Evolutionary conservation across 129 eudicot species (phyloP), one percentile per base, ranked within the genome.

Genomic region (Chrysanthemum lavandulifolium): DNA sequence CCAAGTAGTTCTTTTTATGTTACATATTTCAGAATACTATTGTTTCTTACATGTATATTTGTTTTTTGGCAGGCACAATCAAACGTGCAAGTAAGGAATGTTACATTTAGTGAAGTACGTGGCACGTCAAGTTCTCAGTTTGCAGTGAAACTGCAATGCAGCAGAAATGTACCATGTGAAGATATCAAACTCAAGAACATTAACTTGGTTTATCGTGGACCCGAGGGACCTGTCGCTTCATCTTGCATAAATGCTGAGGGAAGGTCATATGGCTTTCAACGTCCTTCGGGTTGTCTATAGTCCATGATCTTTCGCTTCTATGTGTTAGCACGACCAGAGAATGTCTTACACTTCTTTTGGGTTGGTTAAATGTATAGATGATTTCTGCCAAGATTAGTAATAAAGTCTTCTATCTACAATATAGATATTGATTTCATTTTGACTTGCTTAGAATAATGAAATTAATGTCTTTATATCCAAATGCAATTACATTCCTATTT

Each of bases 101-200:
- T 85, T 36, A 83, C 85, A 13, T 83, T 77, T 68, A 73, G 67
- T 10, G 61, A 76, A 61, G 86, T 91, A 4, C 45, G 40, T 10
- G 97, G 97, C 5, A 82, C 82, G 2, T 91, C 97, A 1, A 78
- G 76, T 25, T 79, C 97, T 6, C 40, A 84, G 76, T 25, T 59
- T 0, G 89, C 89, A 0, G 81, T 89, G 13, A 77, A 84, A 82
- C 13, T 43, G 18, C 73, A 80, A 14, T 80, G 84, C 51, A 80
- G 84, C 76, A 76, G 63, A 40, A 45, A 31, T 11, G 74, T 66
- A 65, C 96, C 92, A 0, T 89, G 96, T 60, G 53, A 78, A 63
- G 70, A 77, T 23, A 74, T 89, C 2, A 82, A 78, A 50, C 86
- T 89, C 1, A 79, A 61, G 50, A 76, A 86, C 73, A 84, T 89